Base-by-base conservation (phyloP, 192 early-diverging fungal genomes). In the Umbelopsis vinacea region DNA sequence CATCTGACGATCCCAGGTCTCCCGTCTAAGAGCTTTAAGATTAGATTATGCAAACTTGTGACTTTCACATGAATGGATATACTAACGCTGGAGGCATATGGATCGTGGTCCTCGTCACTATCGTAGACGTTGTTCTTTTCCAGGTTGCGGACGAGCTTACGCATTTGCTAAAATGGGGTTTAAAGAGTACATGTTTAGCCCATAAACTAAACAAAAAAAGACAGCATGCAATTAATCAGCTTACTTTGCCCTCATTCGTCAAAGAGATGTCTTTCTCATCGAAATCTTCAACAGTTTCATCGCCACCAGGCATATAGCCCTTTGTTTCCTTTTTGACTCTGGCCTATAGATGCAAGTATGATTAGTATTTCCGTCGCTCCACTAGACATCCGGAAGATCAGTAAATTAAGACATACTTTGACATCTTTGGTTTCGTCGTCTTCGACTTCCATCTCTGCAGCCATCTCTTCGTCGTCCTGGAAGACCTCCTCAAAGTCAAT, bases 401-500 rank as follows among this genome's bases (percentile, higher is more conserved):
- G 29, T 2, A 29, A 3, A 29, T 29, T 1, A 29, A 3, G 15
- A 48, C 74, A 43, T 81, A 84, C 83, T 54, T 83, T 81, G 66
- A 79, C 75, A 43, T 90, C 88, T 57, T 82, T 84, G 24, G 76
- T 81, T 45, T 91, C 90, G 12, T 90, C 90, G 50, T 91, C 89
- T 66, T 91, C 88, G 45, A 81, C 84, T 70, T 88, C 90, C 57
- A 89, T 86, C 24, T 92, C 92, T 37, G 85, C 86, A 37, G 83
- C 85, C 43, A 81, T 85, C 69, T 94, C 92, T 77, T 94, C 92
- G 69, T 94, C 92, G 67, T 93, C 92, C 55, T 93, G 90, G 78
- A 91, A 94, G 37, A 89, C 90, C 71, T 92, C 89, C 53, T 94
- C 93, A 78, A 88, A 94, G 74, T 91, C 91, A 57, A 92, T 76